phyloP scores from a whole-genome alignment of 176 grass and related monocot genomes.

The Carex littledalei region DNA sequence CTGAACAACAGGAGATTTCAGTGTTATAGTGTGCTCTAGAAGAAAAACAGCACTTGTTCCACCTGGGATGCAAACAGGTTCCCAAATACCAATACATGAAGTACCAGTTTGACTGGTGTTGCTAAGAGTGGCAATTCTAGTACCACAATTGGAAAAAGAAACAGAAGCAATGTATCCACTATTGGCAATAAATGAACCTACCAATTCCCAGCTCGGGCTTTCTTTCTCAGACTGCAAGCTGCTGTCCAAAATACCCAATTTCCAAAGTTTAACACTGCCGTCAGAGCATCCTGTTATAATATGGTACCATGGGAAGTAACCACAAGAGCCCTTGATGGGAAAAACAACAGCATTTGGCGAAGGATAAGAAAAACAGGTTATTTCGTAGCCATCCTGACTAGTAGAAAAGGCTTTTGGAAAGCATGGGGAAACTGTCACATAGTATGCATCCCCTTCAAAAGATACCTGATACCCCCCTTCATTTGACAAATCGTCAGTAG shows the following conservation, averaged over 20 bases:
- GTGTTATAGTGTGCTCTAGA: constrained; percentile 55
- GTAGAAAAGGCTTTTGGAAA: constrained; percentile 50
- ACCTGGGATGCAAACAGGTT: constrained; percentile 50
- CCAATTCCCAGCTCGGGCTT: constrained; percentile 53
- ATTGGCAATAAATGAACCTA: constrained; percentile 62
- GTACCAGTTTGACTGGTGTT: constrained; percentile 33
- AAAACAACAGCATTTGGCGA: constrained; percentile 35
- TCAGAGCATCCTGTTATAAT: constrained; percentile 78
- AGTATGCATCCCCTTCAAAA: constrained; percentile 39
- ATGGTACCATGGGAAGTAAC: constrained; percentile 43
- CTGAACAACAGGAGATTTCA: constrained; percentile 56
- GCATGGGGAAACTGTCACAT: constrained; percentile 37
- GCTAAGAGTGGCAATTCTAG: constrained; percentile 60
- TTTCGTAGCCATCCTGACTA: constrained; percentile 34
- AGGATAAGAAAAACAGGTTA: constrained; percentile 56
- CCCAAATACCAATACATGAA: constrained; percentile 68
- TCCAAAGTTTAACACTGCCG: constrained; percentile 80
- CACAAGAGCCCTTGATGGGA: constrained; percentile 39
- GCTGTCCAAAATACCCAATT: constrained; percentile 32
- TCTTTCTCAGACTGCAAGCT: constrained; percentile 34
- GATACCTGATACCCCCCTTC: constrained; percentile 44
- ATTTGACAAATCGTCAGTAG: constrained; percentile 33
- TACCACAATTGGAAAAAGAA: constrained; percentile 61
- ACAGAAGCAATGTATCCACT: constrained; percentile 41
- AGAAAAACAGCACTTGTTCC: constrained; percentile 49